A percentile compares a stretch with the other conserved stretches of the same genome.
Conservation (phyloP, 495 filamentous ascomycete species). For the Tuber microsphaerosporum region DNA sequence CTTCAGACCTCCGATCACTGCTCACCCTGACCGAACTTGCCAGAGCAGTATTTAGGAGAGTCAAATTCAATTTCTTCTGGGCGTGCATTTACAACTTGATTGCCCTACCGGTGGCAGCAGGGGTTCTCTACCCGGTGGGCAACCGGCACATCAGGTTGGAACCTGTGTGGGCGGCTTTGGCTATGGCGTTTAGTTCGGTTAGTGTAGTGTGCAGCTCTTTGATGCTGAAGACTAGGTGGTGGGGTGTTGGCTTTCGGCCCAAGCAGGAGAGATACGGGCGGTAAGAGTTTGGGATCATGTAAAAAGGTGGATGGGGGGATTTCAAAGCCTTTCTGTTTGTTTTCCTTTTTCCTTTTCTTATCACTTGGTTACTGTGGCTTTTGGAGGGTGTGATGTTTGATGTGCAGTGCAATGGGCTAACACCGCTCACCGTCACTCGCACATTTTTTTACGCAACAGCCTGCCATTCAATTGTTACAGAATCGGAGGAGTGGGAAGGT, state of each 20-base stretch:
- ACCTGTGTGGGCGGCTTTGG: slow-evolving; percentile 6
- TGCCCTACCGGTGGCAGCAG: slow-evolving; percentile 76
- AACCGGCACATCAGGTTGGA: slow-evolving; percentile 1
- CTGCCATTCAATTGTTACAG: background rate
- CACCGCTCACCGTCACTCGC: background rate
- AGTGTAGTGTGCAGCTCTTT: slow-evolving; percentile 70
- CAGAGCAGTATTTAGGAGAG: slow-evolving; percentile 62
- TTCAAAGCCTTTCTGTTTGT: background rate
- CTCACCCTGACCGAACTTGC: slow-evolving; percentile 67
- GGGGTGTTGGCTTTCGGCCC: slow-evolving; percentile 49
- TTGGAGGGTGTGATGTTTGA: slow-evolving; percentile 1
- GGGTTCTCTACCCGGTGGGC: slow-evolving; percentile 60
- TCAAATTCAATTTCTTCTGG: slow-evolving; percentile 85
- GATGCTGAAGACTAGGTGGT: slow-evolving; percentile 51
- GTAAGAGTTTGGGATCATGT: background rate
- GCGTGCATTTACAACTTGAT: slow-evolving; percentile 76
- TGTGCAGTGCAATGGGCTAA: background rate
- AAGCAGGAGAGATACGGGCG: slow-evolving; percentile 24
- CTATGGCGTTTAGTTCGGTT: slow-evolving; percentile 76
- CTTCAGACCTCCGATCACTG: slow-evolving; percentile 60
- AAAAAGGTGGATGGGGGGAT: background rate
- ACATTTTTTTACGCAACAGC: background rate
- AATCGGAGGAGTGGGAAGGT: background rate
- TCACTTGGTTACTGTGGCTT: background rate
- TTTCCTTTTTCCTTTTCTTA: slow-evolving; percentile 3